phyloP scores from a whole-genome alignment of 2,329 filamentous ascomycete genomes.

The Verticillium klebahnii region DNA sequence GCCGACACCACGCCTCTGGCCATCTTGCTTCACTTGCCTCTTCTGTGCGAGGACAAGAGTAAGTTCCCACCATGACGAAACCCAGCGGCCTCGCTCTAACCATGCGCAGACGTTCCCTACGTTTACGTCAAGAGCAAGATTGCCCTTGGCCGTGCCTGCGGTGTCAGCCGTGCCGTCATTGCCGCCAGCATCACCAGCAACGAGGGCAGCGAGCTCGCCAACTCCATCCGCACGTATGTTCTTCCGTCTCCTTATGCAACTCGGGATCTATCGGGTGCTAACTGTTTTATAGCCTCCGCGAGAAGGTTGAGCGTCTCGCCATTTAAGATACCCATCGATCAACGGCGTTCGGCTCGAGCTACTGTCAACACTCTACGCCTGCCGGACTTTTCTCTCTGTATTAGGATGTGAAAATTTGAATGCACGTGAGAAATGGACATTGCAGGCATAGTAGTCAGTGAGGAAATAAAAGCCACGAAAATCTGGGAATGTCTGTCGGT shows the following conservation, averaged over 20 bases:
- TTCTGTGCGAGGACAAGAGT: conserved; percentile 77
- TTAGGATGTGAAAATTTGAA: not conserved
- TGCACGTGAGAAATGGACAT: not conserved
- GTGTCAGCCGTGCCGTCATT: conserved; percentile 85
- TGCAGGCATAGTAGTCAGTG: not conserved
- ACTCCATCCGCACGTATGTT: conserved; percentile 66
- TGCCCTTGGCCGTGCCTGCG: conserved; percentile 81
- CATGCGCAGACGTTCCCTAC: conserved; percentile 58
- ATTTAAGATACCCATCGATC: conserved; percentile 55
- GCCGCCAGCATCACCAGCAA: conserved; percentile 86
- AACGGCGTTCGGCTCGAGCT: not conserved
- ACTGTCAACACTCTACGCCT: not conserved
- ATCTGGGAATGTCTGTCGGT: not conserved
- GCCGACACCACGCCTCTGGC: conserved; percentile 84
- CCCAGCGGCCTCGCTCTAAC: conserved; percentile 6
- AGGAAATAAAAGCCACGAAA: not conserved
- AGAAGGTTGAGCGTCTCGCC: conserved; percentile 93
- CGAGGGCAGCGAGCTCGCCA: conserved; percentile 81
- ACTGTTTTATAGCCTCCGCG: conserved; percentile 55
- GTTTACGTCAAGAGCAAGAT: conserved; percentile 63
- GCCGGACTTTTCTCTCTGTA: not conserved
- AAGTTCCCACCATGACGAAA: conserved; percentile 24
- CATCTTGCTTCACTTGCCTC: conserved; percentile 83
- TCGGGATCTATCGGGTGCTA: not conserved
- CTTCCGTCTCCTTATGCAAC: not conserved